Percentiles rank a stretch among this genome's conserved stretches.
Evolutionary conservation across 768 basidiomycete species (phyloP).

Genomic region (Lactifluus piperatus): DNA sequence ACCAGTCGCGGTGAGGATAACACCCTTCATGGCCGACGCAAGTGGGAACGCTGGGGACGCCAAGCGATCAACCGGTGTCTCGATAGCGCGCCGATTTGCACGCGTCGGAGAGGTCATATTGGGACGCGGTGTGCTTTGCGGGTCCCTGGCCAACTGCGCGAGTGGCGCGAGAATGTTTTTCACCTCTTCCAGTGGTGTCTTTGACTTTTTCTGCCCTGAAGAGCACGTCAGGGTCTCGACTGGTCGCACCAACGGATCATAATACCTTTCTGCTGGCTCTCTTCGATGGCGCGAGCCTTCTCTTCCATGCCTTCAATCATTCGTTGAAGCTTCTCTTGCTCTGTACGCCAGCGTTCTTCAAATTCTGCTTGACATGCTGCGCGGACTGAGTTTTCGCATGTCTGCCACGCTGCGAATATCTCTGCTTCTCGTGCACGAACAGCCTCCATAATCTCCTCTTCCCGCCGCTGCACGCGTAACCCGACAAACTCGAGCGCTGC

Average conservation of each 20-base stretch:
- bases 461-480: conserved; percentile 51
- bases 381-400: conserved; percentile 42
- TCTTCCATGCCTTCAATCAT: conserved; percentile 43
- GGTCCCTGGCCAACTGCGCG: conserved; percentile 27
- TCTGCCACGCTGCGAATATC: conserved; percentile 49
- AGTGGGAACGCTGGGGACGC: conserved; percentile 22
- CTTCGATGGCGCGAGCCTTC: conserved; percentile 37
- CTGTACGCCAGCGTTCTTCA: conserved; percentile 31
- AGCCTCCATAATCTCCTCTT: conserved; percentile 64
- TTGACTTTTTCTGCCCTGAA: conserved; percentile 38
- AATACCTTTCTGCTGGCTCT: conserved; percentile 27
- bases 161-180: conserved; percentile 57
- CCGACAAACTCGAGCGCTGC: conserved; percentile 59
- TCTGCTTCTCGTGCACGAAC: conserved; percentile 57
- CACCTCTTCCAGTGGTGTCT: conserved; percentile 65
- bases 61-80: conserved; percentile 45
- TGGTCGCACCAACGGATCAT: conserved; percentile 15
- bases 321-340: conserved; percentile 41
- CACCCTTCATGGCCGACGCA: conserved; percentile 43
- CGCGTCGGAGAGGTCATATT: conserved; percentile 13
- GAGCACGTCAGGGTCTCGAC: not conserved
- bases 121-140: conserved; percentile 24
- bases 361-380: conserved; percentile 40
- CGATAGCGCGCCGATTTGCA: conserved; percentile 28
- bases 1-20: conserved; percentile 72